A percentile compares a stretch with the other conserved stretches of the same genome.
phyloP scores from a whole-genome alignment of 2,329 filamentous ascomycete species.

The Trichoderma oligosporum region DNA sequence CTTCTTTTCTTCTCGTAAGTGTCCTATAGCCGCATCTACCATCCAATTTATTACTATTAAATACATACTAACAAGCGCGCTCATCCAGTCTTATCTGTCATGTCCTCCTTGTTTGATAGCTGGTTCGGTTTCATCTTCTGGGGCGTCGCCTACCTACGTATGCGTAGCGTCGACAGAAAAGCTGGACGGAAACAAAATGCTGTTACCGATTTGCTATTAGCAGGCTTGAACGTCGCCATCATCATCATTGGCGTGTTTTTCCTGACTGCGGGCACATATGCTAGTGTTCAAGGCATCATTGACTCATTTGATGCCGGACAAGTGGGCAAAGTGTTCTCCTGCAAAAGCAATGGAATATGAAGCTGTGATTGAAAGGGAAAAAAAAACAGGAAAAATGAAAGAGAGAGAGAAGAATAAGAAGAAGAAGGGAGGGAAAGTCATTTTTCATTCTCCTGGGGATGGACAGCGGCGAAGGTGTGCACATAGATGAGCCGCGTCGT shows the following conservation, averaged over 20 bases:
- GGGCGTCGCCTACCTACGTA: constrained; percentile 75
- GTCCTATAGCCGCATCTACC: neutral
- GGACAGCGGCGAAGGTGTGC: neutral
- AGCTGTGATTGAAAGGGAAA: neutral
- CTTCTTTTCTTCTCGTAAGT: constrained; percentile 74
- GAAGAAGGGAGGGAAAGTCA: neutral
- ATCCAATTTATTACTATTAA: neutral
- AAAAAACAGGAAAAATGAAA: too few species aligned
- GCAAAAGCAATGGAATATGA: constrained; percentile 62
- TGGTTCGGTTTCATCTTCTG: constrained; percentile 97
- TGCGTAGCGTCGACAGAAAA: constrained; percentile 61
- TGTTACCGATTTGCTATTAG: constrained; percentile 49
- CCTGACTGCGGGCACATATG: constrained; percentile 77
- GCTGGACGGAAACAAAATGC: constrained; percentile 50
- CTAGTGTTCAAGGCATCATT: constrained; percentile 69
- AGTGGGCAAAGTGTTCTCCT: constrained; percentile 72
- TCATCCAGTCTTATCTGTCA: constrained; percentile 57
- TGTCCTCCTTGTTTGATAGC: constrained; percentile 87
- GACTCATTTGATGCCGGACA: constrained; percentile 62
- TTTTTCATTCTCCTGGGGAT: neutral
- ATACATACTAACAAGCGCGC: neutral
- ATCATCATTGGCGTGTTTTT: constrained; percentile 77
- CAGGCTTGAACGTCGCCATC: constrained; percentile 67
- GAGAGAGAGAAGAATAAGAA: neutral
- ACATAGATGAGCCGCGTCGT: constrained; percentile 1